Evolutionary conservation across 768 basidiomycete species (phyloP), one percentile per base, ranked within the genome.

Genomic region (Pleurotus pulmonarius): DNA sequence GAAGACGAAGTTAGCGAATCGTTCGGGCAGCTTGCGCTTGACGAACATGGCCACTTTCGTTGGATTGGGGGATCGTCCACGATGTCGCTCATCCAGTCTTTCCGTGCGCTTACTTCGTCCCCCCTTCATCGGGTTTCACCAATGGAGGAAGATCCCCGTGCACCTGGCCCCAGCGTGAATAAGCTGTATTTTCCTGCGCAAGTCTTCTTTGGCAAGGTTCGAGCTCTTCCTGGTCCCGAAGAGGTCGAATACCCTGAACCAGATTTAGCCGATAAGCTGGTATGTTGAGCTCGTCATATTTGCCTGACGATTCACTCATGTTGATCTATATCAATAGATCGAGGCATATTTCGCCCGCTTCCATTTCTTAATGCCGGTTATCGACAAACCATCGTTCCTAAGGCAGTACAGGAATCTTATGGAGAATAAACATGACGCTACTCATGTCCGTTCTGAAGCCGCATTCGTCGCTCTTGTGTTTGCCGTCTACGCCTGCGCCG

Each of bases 1-100:
- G 84, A 85, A 65, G 88, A 90, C 61, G 91, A 92, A 71, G 80
- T 93, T 63, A 85, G 83, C 65, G 91, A 93, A 68, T 86, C 88
- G 13, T 87, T 94, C 65, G 92, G 91, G 16, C 91, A 93, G 67
- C 81, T 94, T 52, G 90, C 92, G 24, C 77, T 94, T 40, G 92
- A 94, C 63, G 92, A 93, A 67, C 88, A 92, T 61, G 92, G 92
- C 29, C 90, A 92, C 69, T 85, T 90, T 81, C 84, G 91, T 58
- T 94, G 92, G 92, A 93, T 94, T 63, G 92, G 92, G 41, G 89
- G 91, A 52, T 93, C 92, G 4, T 93, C 91, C 13, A 91, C 91
- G 18, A 92, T 94, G 92, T 90, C 92, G 5, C 80, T 94, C 62
- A 92, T 94, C 47, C 91, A 93, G 66, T 92, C 90, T 4, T 93